These are phyloP conservation scores for Camellia japonica DNA, from an alignment of 148 eudicot species.

Conservation along the genomic window DNA sequence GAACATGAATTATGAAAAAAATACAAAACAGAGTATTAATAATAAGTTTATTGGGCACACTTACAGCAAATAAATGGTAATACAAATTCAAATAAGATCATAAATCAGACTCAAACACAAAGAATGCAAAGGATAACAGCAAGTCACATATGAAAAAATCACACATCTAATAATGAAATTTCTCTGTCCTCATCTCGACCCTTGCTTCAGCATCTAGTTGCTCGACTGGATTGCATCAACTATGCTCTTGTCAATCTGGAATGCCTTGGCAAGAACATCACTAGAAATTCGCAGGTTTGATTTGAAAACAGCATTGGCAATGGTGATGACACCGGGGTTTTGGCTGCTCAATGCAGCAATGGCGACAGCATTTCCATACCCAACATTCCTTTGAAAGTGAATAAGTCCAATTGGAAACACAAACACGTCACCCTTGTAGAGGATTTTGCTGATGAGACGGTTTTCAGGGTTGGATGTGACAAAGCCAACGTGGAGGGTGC, in stretches of 20 bases:
- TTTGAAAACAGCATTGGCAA: conserved; percentile 19
- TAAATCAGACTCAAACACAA: too few relatives aligned
- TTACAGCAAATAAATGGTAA: too few relatives aligned
- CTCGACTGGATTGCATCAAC: conserved; percentile 4
- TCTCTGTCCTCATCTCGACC: not conserved
- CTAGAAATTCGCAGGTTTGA: conserved; percentile 8
- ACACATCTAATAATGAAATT: not conserved
- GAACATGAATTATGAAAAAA: too few relatives aligned
- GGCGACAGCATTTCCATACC: conserved; percentile 10
- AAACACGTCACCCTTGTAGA: conserved; percentile 18
- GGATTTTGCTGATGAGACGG: conserved; percentile 2
- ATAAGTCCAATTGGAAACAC: conserved; percentile 9
- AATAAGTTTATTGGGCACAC: too few relatives aligned
- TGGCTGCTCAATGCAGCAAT: conserved; percentile 25
- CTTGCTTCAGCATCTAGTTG: not conserved
- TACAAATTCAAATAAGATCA: too few relatives aligned
- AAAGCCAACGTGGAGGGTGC: conserved; percentile 17
- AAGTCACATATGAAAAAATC: too few relatives aligned
- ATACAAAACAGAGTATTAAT: too few relatives aligned
- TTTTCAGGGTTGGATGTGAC: conserved; percentile 21
- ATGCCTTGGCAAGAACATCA: conserved; percentile 22
- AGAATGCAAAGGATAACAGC: too few relatives aligned
- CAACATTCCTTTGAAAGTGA: conserved; percentile 19
- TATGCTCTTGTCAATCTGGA: conserved; percentile 4
- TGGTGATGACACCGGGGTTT: conserved; percentile 19